Evolutionary conservation across 148 eudicot species (phyloP).

Genomic region (Rhododendron ovatum): DNA sequence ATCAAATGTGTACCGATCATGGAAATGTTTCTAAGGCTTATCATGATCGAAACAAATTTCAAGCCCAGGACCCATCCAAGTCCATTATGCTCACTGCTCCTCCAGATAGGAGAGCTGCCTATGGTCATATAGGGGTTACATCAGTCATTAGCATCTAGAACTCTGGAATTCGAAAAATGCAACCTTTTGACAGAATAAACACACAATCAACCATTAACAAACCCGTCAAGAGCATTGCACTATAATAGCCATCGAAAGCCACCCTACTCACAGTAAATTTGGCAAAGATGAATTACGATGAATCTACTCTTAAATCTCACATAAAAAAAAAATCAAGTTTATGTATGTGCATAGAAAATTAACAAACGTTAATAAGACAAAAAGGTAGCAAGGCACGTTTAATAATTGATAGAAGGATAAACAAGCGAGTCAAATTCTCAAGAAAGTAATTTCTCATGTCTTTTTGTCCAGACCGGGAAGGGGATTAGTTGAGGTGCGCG

Average conservation of each 20-base stretch:
- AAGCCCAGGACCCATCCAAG: background rate
- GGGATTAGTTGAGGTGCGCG: no score
- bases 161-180: background rate
- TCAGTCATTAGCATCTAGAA: background rate
- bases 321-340: background rate
- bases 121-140: background rate
- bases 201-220: background rate
- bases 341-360: background rate
- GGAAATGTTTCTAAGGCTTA: background rate
- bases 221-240: constrained; percentile 9
- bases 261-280: background rate
- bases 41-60: background rate
- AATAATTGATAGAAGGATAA: background rate
- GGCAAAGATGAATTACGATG: background rate
- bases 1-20: background rate
- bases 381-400: background rate
- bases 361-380: background rate
- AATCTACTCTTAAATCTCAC: background rate
- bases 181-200: constrained; percentile 12
- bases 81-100: background rate
- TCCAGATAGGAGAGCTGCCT: background rate
- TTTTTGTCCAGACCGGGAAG: no score
- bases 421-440: background rate
- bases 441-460: no score
- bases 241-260: background rate